Percentiles rank a stretch among this genome's conserved stretches.
phyloP scores from a whole-genome alignment of 2,329 filamentous ascomycete species.

The Exophiala sideris region DNA sequence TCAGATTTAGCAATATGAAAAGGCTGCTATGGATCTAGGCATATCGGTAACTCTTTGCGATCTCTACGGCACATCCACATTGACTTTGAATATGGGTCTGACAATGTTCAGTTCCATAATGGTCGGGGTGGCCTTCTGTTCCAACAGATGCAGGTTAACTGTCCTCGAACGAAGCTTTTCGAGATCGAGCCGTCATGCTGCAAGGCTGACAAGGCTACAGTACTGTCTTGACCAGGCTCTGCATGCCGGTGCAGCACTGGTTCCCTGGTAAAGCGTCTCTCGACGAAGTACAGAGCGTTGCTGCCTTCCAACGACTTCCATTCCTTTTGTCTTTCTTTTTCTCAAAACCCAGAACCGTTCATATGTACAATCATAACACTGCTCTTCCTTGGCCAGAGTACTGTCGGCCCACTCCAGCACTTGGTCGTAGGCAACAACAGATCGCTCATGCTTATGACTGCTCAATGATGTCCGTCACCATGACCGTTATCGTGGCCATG shows the following conservation, averaged over 20 bases:
- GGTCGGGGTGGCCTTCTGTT: background rate
- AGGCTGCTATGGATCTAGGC: too few species aligned
- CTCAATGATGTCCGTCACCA: slow-evolving; percentile 31
- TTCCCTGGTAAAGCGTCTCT: background rate
- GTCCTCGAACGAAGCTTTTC: slow-evolving; percentile 5
- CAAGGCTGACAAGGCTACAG: slow-evolving; percentile 6
- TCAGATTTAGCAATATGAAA: too few species aligned
- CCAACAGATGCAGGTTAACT: background rate
- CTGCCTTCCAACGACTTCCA: background rate
- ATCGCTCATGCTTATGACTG: background rate
- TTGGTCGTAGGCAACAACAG: slow-evolving; percentile 22
- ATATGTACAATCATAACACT: slow-evolving; percentile 15
- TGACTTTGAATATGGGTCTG: background rate
- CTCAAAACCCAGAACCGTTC: background rate
- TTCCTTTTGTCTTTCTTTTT: background rate
- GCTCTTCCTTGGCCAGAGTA: slow-evolving; percentile 5
- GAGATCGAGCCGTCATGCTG: background rate
- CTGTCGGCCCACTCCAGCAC: slow-evolving; percentile 25
- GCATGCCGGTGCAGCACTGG: too few species aligned
- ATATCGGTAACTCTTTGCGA: too few species aligned
- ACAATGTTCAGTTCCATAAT: background rate
- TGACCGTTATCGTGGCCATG: slow-evolving; percentile 61
- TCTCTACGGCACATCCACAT: too few species aligned
- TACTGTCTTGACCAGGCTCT: background rate
- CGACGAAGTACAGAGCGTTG: background rate